Evolutionary conservation across 257 asterid genomes (phyloP).

Genomic region (Penstemon newberryi): DNA sequence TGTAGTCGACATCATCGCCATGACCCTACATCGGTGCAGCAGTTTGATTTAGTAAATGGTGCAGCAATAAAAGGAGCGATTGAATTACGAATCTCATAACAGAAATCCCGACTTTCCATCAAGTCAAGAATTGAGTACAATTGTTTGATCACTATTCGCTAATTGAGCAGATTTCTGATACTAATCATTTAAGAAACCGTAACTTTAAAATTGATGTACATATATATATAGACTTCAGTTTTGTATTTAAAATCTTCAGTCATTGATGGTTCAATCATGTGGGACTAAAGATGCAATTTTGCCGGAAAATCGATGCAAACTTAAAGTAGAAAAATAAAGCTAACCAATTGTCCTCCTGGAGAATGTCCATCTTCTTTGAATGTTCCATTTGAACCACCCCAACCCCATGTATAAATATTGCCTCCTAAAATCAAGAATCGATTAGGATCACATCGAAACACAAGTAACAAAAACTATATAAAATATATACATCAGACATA

Average conservation of each 20-base stretch:
- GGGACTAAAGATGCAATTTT: neutral
- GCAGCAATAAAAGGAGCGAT: neutral
- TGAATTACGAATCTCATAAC: neutral
- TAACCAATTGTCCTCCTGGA: slow-evolving; percentile 97
- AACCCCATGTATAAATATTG: slow-evolving; percentile 86
- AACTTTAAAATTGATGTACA: neutral
- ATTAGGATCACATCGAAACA: slow-evolving; percentile 21
- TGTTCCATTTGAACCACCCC: slow-evolving; percentile 99
- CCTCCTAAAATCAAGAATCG: slow-evolving; percentile 55
- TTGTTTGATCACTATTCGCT: neutral
- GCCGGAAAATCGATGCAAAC: neutral
- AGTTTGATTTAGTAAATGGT: neutral
- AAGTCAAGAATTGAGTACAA: neutral
- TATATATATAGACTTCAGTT: too few relatives aligned
- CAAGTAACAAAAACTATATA: neutral
- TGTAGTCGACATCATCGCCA: slow-evolving; percentile 72
- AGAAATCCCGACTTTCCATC: neutral
- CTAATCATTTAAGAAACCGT: neutral
- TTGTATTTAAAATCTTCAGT: too few relatives aligned
- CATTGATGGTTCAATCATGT: neutral
- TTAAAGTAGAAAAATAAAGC: slow-evolving; percentile 23
- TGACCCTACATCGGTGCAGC: slow-evolving; percentile 55
- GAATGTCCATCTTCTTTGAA: slow-evolving; percentile 85
- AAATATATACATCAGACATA: neutral
- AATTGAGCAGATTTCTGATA: neutral